A percentile compares a stretch with the other conserved stretches of the same genome.
phyloP scores from a whole-genome alignment of 2,329 filamentous ascomycete genomes.

The Verticillium nubilum region DNA sequence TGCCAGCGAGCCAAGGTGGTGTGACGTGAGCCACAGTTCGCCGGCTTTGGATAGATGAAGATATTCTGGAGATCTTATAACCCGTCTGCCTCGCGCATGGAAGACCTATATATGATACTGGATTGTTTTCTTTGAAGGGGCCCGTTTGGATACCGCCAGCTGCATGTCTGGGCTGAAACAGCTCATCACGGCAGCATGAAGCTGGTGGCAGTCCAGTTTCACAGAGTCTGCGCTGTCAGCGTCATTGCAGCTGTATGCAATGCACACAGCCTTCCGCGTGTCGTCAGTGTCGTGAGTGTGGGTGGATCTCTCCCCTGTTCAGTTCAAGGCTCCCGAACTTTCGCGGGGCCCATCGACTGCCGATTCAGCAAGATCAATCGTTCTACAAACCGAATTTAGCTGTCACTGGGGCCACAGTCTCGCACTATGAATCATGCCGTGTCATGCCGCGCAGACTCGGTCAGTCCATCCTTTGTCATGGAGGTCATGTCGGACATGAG shows the following conservation, averaged over 20 bases:
- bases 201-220: background rate
- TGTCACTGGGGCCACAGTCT: too few relatives aligned
- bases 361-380: too few relatives aligned
- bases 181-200: background rate
- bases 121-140: too few relatives aligned
- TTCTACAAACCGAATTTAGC: too few relatives aligned
- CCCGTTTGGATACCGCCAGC: too few relatives aligned
- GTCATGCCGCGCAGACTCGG: background rate
- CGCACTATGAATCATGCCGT: background rate
- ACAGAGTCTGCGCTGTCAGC: background rate
- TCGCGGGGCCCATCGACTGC: too few relatives aligned
- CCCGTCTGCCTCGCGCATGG: background rate
- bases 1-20: background rate
- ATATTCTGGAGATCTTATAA: background rate
- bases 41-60: background rate
- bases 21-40: background rate
- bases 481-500: background rate
- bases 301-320: too few relatives aligned
- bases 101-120: background rate
- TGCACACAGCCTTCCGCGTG: too few relatives aligned
- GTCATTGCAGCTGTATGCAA: too few relatives aligned
- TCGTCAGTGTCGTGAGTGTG: too few relatives aligned
- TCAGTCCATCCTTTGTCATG: background rate
- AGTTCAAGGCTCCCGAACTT: too few relatives aligned
- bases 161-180: background rate